Conservation (phyloP, 2,329 filamentous ascomycete species). For the Fusarium torulosum region DNA sequence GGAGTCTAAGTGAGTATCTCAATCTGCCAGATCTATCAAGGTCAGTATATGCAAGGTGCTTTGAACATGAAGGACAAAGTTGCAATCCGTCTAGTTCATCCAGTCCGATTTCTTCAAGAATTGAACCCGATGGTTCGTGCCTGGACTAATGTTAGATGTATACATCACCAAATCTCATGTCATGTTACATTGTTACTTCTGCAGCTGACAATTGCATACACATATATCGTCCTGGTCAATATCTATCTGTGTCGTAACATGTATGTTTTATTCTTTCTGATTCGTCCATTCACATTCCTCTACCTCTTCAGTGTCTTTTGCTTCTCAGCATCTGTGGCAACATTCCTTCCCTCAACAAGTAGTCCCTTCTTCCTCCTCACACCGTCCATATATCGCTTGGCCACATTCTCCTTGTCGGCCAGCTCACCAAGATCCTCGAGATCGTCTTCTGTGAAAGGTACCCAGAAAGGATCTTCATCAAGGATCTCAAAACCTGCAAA, state of each 20-base stretch:
- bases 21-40: not conserved
- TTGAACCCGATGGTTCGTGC: not conserved
- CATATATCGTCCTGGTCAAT: not conserved
- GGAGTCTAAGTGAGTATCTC: not conserved
- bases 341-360: slow-evolving; percentile 80
- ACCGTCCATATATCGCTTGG: slow-evolving; percentile 93
- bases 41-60: not conserved
- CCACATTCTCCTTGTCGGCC: slow-evolving; percentile 94
- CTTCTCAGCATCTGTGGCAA: slow-evolving; percentile 92
- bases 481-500: slow-evolving; percentile 94
- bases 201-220: not conserved
- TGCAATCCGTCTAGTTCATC: not conserved
- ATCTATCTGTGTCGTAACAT: slow-evolving; percentile 5
- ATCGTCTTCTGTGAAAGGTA: slow-evolving; percentile 95
- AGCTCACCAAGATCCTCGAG: slow-evolving; percentile 95
- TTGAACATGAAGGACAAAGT: not conserved
- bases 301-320: slow-evolving; percentile 77
- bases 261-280: slow-evolving; percentile 23
- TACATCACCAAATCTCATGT: not conserved
- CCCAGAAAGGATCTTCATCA: slow-evolving; percentile 98
- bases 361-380: slow-evolving; percentile 90
- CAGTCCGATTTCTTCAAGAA: not conserved
- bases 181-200: not conserved
- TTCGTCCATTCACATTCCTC: slow-evolving; percentile 1
- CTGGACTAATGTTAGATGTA: not conserved